Evolutionary conservation across 805 yeast species (phyloP).

Genomic region (Nakazawaea laoshanensis): DNA sequence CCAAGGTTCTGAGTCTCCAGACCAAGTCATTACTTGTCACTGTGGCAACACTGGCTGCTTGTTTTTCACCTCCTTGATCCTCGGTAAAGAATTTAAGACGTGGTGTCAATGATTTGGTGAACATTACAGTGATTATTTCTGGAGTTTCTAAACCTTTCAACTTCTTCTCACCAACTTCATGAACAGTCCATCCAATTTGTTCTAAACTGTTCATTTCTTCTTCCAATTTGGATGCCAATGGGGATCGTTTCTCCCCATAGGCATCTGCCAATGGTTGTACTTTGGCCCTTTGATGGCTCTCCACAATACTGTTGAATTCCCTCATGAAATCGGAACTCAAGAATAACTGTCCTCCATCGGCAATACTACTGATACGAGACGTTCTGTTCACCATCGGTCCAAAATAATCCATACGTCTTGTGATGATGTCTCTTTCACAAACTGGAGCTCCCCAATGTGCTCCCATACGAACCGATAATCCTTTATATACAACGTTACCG

Average conservation of each 20-base stretch:
- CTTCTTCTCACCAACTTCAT: constrained; percentile 76
- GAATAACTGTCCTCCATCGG: constrained; percentile 97
- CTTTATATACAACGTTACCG: constrained; percentile 62
- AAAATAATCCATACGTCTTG: constrained; percentile 96
- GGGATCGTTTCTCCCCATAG: constrained; percentile 30
- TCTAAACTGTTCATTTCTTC: constrained; percentile 57
- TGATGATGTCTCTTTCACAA: constrained; percentile 88
- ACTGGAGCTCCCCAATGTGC: constrained; percentile 98
- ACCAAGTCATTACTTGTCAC: constrained; percentile 21
- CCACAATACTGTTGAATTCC: constrained; percentile 55
- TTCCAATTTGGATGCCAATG: constrained; percentile 50
- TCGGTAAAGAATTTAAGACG: constrained; percentile 44
- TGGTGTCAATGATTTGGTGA: constrained; percentile 55
- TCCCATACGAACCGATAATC: constrained; percentile 96
- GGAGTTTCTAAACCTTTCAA: constrained; percentile 93
- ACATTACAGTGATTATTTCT: constrained; percentile 72
- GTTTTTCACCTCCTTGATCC: constrained; percentile 12
- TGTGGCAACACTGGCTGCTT: constrained; percentile 16
- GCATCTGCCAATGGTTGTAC: constrained; percentile 26
- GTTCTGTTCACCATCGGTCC: constrained; percentile 99
- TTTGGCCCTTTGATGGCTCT: constrained; percentile 33
- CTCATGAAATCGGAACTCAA: constrained; percentile 73
- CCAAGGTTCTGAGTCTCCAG: constrained; percentile 38
- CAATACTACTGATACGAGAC: constrained; percentile 86
- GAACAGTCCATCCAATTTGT: constrained; percentile 59